Evolutionary conservation across 2,329 filamentous ascomycete species (phyloP).

Genomic region (Fusarium sarcochroum): DNA sequence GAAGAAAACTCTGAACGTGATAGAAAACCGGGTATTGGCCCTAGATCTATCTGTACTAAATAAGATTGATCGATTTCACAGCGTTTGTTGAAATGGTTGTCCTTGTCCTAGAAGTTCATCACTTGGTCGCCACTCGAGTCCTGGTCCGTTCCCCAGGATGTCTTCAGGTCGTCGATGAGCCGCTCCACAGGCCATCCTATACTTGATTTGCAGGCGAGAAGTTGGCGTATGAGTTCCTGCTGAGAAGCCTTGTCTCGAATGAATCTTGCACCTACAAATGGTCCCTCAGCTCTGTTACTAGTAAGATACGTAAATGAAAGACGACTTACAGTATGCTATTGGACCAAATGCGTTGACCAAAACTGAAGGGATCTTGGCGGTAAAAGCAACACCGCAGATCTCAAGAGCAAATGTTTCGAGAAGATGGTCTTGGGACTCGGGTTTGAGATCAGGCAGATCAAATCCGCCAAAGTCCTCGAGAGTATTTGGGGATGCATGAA

Average conservation of each 20-base stretch:
- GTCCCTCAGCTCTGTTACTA: background rate
- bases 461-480: conserved; percentile 14
- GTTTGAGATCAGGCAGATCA: background rate
- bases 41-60: background rate
- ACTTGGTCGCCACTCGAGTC: background rate
- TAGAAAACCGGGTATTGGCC: background rate
- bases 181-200: conserved; percentile 58
- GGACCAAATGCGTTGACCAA: conserved; percentile 65
- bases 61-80: background rate
- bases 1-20: background rate
- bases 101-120: background rate
- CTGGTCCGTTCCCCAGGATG: conserved; percentile 42
- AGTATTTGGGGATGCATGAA: conserved; percentile 21
- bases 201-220: conserved; percentile 52
- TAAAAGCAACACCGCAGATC: conserved; percentile 62
- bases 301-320: too few relatives aligned
- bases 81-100: rapidly evolving
- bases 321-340: conserved; percentile 60
- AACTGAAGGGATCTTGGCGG: conserved; percentile 58
- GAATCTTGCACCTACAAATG: conserved; percentile 49
- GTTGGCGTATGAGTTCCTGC: conserved; percentile 52
- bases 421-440: conserved; percentile 37
- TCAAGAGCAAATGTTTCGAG: conserved; percentile 54
- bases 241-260: conserved; percentile 46
- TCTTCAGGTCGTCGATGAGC: conserved; percentile 51